Evolutionary conservation across 805 yeast genomes (phyloP), one percentile per base, ranked within the genome.

Genomic region (Suhomyces prunicola): DNA sequence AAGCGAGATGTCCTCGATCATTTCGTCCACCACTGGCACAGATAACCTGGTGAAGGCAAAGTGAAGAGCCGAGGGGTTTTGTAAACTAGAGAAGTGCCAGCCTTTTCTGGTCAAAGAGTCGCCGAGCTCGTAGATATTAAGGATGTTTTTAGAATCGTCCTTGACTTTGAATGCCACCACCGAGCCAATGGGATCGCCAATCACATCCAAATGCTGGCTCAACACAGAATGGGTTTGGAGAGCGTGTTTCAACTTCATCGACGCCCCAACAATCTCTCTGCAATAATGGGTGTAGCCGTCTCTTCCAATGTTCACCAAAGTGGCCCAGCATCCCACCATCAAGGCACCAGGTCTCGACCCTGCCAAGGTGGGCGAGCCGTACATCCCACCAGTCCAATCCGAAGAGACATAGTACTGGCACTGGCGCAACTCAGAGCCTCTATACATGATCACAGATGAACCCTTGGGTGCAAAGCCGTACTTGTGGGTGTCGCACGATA

Each of bases 381-480:
- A 93, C 60, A 93, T 76, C 0, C 99, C 99, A 31, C 99, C 99
- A 4, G 85, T 76, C 99, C 99, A 93, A 56, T 86, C 89, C 1
- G 90, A 76, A 49, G 84, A 79, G 29, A 92, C 80, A 68, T 86
- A 94, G 69, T 94, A 93, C 72, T 94, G 99, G 62, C 86, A 79
- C 58, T 80, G 80, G 53, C 99, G 79, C 52, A 90, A 78, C 53
- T 81, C 78, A 0, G 79, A 61, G 55, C 79, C 71, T 46, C 97
- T 81, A 70, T 94, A 94, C 96, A 94, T 87, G 61, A 94, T 87
- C 23, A 93, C 80, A 0, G 97, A 90, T 0, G 96, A 87, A 8
- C 99, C 99, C 70, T 93, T 93, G 40, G 99, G 99, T 7, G 98
- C 97, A 77, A 93, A 94, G 1, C 98, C 99, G 65, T 93, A 93